Evolutionary conservation across 805 yeast genomes (phyloP), one percentile per base, ranked within the genome.

Genomic region (Hanseniaspora pseudoguilliermondii): DNA sequence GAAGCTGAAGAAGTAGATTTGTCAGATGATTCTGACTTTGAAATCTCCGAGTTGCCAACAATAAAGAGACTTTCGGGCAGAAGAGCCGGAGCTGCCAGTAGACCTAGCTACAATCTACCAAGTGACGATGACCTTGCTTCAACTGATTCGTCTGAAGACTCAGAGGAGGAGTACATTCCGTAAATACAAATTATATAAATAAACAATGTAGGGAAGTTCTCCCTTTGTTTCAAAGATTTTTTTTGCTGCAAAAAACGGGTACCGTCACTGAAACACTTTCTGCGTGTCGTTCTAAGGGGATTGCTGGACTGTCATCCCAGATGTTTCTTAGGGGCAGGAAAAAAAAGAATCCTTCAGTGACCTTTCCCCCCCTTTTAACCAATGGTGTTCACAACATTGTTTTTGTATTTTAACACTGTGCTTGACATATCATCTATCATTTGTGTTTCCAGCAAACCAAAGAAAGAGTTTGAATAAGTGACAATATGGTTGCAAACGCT

Each of bases 41-140:
- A 52, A 32, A 52, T 52, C 13, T 13, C 50, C 20, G 56, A 52
- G 16, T 57, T 57, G 2, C 60, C 57, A 9, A 49, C 59, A 5
- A 40, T 57, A 2, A 61, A 55, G 54, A 58, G 62, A 40, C 60
- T 61, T 54, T 48, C 57, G 20, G 43, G 55, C 43, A 59, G 61
- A 34, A 60, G 58, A 38, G 60, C 49, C 3, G 65, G 63, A 29
- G 42, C 58, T 18, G 50, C 64, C 8, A 65, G 63, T 32, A 49
- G 63, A 15, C 64, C 69, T 0, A 69, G 66, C 39, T 65, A 65
- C 47, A 62, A 66, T 44, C 62, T 63, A 35, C 49, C 61, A 21
- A 65, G 61, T 23, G 65, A 61, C 39, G 63, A 57, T 3, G 59
- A 58, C 7, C 60, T 47, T 5, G 60, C 46, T 3, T 53, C 58